Base-by-base conservation (phyloP, 345 rosid genomes). In the Gynandropsis gynandra region DNA sequence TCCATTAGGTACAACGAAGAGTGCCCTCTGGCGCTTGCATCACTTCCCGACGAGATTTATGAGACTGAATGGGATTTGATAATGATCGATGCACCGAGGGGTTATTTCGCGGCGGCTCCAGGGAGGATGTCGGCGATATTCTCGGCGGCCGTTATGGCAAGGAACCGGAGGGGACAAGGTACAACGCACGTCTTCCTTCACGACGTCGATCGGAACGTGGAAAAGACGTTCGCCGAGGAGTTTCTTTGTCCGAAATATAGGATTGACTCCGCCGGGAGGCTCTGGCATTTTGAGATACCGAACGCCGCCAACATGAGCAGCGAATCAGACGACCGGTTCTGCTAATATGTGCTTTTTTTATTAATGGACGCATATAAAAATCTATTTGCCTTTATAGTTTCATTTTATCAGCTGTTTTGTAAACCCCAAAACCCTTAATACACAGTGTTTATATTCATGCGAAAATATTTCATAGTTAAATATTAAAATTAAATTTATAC, bases 31-130 rank as follows among this genome's bases (percentile, higher is more conserved):
- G 95, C 83, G 20, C 39, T 85, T 69, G 74, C 79, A 4, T 75
- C 72, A 3, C 74, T 89, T 1, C 87, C 97, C n/a, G 90, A 82
- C 31, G 83, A 80, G 62, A 67, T 89, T 3, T 89, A 85, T 64
- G 81, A 85, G 5, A 78, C 68, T 7, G 81, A 82, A 12, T 88
- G 97, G 97, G 97, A 88, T 63, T 63, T 88, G 57, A 85, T 88
- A 56, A 76, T 88, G 86, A 75, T 88, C 56, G 92, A 88, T 36
- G 92, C 92, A 19, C 97, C 95, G 4, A 67, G 74, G 6, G 97
- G 97, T 1, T 82, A 82, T 62, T 80, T 76, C 58, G 52, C 80
- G 3, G 59, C 42, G 18, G 89, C 95, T 0, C 97, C 97, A 4
- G 77, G 83, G 18, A 75, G 95, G 70, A 85, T 85, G 95, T 80